A percentile compares a stretch with the other conserved stretches of the same genome.
Conservation (phyloP, 2,329 filamentous ascomycete genomes). For the Endocalyx cinctus region DNA sequence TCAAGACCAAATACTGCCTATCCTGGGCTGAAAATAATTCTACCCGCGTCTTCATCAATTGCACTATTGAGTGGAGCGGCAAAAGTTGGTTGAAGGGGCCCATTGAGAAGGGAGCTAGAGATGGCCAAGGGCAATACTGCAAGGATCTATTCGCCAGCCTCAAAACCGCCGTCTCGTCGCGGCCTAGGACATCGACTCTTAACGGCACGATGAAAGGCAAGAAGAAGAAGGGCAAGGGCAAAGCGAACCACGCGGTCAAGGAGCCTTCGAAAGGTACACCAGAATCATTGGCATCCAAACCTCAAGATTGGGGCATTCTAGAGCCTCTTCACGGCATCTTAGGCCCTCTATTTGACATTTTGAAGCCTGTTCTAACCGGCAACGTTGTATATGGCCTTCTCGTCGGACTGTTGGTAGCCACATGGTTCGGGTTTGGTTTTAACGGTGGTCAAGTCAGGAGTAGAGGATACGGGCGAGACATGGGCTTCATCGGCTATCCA, state of each 20-base stretch:
- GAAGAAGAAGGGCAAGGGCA: slow-evolving; percentile 56
- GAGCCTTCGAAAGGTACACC: slow-evolving; percentile 32
- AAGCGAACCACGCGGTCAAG: slow-evolving; percentile 39
- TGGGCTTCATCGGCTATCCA: slow-evolving; percentile 42
- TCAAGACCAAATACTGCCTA: slow-evolving; percentile 92
- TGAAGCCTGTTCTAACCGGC: slow-evolving; percentile 67
- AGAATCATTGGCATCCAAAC: slow-evolving; percentile 37
- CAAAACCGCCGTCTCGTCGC: slow-evolving; percentile 66
- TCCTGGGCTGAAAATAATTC: slow-evolving; percentile 85
- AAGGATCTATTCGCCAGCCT: slow-evolving; percentile 74
- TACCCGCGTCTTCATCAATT: slow-evolving; percentile 83
- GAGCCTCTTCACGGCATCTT: slow-evolving; percentile 70
- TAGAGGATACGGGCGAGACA: slow-evolving; percentile 32
- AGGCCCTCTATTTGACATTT: slow-evolving; percentile 63
- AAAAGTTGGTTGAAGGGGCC: slow-evolving; percentile 98
- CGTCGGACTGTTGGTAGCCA: slow-evolving; percentile 66
- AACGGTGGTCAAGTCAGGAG: slow-evolving; percentile 34
- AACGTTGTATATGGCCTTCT: slow-evolving; percentile 75
- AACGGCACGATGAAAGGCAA: slow-evolving; percentile 45
- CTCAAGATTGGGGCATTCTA: slow-evolving; percentile 68
- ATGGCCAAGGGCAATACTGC: slow-evolving; percentile 80
- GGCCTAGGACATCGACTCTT: slow-evolving; percentile 46
- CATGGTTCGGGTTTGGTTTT: slow-evolving; percentile 65
- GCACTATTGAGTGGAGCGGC: slow-evolving; percentile 89
- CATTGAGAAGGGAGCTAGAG: slow-evolving; percentile 92